Conservation (phyloP, 345 rosid genomes). For the Citrus maxima region DNA sequence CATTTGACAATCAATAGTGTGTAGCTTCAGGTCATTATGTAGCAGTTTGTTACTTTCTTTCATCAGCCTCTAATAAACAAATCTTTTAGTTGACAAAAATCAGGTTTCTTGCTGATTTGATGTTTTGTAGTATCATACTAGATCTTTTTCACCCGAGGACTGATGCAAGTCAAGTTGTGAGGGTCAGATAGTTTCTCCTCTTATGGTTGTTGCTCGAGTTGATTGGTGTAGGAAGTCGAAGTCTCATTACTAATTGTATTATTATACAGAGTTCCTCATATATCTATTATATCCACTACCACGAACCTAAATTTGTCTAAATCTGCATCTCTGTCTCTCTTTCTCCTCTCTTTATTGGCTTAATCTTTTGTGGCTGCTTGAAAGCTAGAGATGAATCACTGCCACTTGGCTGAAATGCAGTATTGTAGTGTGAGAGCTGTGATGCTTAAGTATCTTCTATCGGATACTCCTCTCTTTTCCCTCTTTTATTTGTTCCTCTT, state of each 20-base stretch:
- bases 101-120: not conserved
- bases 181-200: not conserved
- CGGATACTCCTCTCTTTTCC: not conserved
- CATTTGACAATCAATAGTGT: not conserved
- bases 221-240: not conserved
- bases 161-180: not conserved
- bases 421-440: not conserved
- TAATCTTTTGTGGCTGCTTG: not conserved
- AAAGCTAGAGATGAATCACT: not conserved
- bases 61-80: not conserved
- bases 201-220: not conserved
- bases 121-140: not conserved
- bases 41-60: not conserved
- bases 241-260: not conserved
- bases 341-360: not conserved
- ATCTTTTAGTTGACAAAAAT: not conserved
- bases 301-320: not conserved
- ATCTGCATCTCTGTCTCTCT: not conserved
- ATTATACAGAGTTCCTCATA: not conserved
- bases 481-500: not conserved
- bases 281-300: not conserved
- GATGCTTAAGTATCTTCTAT: not conserved
- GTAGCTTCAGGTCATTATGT: not conserved
- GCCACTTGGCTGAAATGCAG: not conserved
- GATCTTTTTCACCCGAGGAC: not conserved